Evolutionary conservation across 495 filamentous ascomycete species (phyloP), one percentile per base, ranked within the genome.

Genomic region (Podospora sp.): DNA sequence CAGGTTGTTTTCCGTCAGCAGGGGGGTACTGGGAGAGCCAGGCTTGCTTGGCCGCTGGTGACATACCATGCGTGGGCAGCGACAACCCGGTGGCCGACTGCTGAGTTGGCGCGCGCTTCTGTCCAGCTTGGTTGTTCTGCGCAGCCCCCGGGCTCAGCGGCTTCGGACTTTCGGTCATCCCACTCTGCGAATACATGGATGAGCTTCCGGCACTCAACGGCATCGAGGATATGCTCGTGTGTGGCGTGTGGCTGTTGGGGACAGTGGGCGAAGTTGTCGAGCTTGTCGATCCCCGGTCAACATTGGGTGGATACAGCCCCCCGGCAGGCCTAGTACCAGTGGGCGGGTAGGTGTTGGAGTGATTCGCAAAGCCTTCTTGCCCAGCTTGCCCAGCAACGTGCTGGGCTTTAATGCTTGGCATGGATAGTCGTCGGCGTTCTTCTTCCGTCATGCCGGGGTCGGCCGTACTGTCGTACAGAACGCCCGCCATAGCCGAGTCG

Each of bases 121-220:
- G 85, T 33, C 84, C 82, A 7, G 86, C 78, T 68, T 89, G 86
- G 66, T 88, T 85, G 27, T 85, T 81, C 57, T 88, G 85, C 51
- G 84, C 78, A 21, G 86, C 86, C 69, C 86, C 87, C 4, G 93
- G 93, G 36, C 92, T 96, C 35, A 97, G 81, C 4, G 93, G 91
- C 73, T 91, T 94, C 0, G 93, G 92, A 69, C 90, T 94, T 73
- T 97, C 93, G 4, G 90, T 93, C 84, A 96, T 91, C 64, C 84
- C 83, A 62, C 80, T 82, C 65, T 91, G 88, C 18, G 88, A 83
- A 75, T 90, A 94, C 62, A 92, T 83, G 7, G 90, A 86, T 6
- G 85, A 71, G 53, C 82, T 76, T 70, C 79, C 73, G 76, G 83
- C 69, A 76, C 79, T 82, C 20, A 83, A 66, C 18, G 81, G 78